Evolutionary conservation across 2,329 filamentous ascomycete genomes (phyloP).

Genomic region (Xylaria sp.): DNA sequence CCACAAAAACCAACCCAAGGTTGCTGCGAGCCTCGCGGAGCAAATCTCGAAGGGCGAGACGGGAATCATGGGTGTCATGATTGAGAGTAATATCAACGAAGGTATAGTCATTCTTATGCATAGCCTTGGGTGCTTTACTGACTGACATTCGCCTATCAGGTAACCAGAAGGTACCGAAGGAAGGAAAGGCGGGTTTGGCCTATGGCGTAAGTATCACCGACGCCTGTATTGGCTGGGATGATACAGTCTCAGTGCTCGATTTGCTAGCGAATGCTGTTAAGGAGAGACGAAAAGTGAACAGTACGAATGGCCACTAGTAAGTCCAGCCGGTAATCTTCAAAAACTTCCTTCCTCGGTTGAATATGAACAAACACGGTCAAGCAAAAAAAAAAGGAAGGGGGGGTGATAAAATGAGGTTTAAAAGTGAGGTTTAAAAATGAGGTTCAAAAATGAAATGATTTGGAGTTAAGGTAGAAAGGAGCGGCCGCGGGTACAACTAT

Average conservation of each 20-base stretch:
- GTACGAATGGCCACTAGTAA: constrained; percentile 43
- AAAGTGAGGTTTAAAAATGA: neutral
- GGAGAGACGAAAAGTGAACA: constrained; percentile 67
- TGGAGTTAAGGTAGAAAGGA: constrained; percentile 7
- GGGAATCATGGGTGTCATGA: constrained; percentile 97
- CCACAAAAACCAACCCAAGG: constrained; percentile 97
- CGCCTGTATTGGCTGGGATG: constrained; percentile 94
- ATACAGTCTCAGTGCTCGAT: constrained; percentile 82
- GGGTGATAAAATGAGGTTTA: neutral
- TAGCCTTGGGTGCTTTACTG: constrained; percentile 43
- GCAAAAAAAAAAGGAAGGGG: too few species aligned
- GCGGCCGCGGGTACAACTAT: neutral
- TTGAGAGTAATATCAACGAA: constrained; percentile 97
- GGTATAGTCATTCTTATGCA: constrained; percentile 63
- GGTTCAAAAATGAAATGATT: neutral
- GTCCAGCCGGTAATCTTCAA: neutral
- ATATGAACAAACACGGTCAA: too few species aligned
- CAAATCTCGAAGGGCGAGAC: constrained; percentile 88
- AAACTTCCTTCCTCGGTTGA: too few species aligned
- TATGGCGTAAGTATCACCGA: constrained; percentile 98
- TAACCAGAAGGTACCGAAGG: constrained; percentile 88
- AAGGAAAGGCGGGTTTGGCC: constrained; percentile 85
- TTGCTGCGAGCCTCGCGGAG: constrained; percentile 81
- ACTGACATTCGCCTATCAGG: constrained; percentile 59
- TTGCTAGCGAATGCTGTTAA: constrained; percentile 82